Conservation (phyloP, 768 basidiomycete species). For the Tulasnella sp. region DNA sequence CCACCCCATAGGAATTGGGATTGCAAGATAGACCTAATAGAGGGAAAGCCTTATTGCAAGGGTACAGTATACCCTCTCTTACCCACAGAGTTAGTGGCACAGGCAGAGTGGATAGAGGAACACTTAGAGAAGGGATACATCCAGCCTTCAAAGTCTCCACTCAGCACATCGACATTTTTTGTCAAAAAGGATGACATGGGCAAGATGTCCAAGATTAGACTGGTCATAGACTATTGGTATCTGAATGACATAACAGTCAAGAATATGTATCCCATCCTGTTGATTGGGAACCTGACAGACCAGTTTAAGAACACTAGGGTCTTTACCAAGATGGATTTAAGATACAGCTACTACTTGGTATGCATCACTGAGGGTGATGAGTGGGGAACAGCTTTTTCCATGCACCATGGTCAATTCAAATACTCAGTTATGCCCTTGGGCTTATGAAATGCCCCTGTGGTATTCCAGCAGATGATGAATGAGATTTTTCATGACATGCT, state of each 20-base stretch:
- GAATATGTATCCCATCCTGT: not conserved
- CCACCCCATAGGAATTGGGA: not conserved
- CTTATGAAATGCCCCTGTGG: conserved; percentile 13
- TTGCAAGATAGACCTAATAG: not conserved
- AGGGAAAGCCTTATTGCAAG: not conserved
- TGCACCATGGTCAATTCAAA: conserved; percentile 17
- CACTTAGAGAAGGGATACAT: conserved; percentile 22
- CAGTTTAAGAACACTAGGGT: not conserved
- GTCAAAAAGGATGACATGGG: conserved; percentile 7
- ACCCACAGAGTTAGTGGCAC: too few species aligned
- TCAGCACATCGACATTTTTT: not conserved
- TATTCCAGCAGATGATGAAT: conserved; percentile 18
- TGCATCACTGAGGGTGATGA: conserved; percentile 11
- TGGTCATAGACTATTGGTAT: conserved; percentile 1
- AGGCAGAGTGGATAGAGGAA: conserved; percentile 19
- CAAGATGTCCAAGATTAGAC: not conserved
- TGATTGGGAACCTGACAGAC: not conserved
- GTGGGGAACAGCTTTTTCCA: conserved; percentile 15
- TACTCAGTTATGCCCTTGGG: conserved; percentile 25
- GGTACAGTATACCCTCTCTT: too few species aligned
- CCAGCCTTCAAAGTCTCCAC: conserved; percentile 15
- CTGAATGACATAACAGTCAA: not conserved
- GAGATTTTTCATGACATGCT: conserved; percentile 19
- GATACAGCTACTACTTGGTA: conserved; percentile 6
- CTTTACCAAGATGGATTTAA: conserved; percentile 11